phyloP scores from a whole-genome alignment of 208 protist species.

The Phytomonas francai region DNA sequence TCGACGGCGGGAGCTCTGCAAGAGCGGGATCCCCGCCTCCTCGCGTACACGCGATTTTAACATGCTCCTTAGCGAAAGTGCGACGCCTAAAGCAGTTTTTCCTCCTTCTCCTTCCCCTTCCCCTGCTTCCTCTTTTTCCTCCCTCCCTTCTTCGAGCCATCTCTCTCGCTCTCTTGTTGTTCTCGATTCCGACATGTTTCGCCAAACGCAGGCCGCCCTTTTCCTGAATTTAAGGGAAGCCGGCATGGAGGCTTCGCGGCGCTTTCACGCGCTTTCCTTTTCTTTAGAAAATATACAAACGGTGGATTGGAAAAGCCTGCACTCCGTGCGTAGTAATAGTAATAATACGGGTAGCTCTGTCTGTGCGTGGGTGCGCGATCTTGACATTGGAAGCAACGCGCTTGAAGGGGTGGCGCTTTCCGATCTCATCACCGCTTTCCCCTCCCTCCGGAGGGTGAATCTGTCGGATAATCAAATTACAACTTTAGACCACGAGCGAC shows the following conservation, averaged over 20 bases:
- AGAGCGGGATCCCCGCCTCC: too few relatives aligned
- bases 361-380: constrained; percentile 6
- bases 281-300: constrained; percentile 44
- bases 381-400: constrained; percentile 72
- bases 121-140: constrained; percentile 1
- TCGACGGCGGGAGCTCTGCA: too few relatives aligned
- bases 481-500: neutral
- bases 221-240: constrained; percentile 27
- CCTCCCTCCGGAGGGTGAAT: constrained; percentile 24
- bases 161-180: neutral
- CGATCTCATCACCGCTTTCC: constrained; percentile 42
- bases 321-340: neutral
- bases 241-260: constrained; percentile 24
- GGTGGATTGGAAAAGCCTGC: constrained; percentile 35
- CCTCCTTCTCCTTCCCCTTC: constrained; percentile 2
- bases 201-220: constrained; percentile 22
- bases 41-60: too few relatives aligned
- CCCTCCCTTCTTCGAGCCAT: neutral
- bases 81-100: too few relatives aligned
- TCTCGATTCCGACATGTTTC: constrained; percentile 25
- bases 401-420: constrained; percentile 27
- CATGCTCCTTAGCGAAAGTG: too few relatives aligned
- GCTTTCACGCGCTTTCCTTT: constrained; percentile 38
- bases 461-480: constrained; percentile 23
- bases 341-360: neutral